These are phyloP conservation scores for Manihot esculenta DNA, from an alignment of 441 rosid genomes.

Conservation along the genomic window DNA sequence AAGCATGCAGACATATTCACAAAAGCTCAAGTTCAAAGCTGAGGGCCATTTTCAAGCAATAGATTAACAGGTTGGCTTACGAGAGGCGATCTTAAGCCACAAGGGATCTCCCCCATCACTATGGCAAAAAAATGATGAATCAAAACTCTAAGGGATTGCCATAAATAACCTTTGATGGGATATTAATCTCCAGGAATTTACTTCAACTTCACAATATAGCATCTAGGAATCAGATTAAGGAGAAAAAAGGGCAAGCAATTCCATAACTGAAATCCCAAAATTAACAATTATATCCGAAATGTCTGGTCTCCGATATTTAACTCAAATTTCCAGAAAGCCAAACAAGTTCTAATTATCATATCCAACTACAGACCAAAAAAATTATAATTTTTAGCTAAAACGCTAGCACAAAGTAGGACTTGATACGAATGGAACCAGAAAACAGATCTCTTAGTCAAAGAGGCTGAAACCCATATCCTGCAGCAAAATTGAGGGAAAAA, in stretches of 20 bases:
- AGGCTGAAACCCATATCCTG: slow-evolving; percentile 74
- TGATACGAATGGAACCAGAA: background rate
- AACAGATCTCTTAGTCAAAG: slow-evolving; percentile 37
- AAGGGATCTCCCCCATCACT: too few relatives aligned
- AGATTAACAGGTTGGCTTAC: too few relatives aligned
- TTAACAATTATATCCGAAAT: slow-evolving; percentile 15
- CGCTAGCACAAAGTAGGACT: slow-evolving; percentile 10
- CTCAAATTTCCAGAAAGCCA: slow-evolving; percentile 26
- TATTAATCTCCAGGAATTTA: background rate
- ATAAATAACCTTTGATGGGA: too few relatives aligned
- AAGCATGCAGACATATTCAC: too few relatives aligned
- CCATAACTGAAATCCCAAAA: slow-evolving; percentile 10
- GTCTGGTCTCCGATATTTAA: slow-evolving; percentile 25
- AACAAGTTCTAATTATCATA: slow-evolving; percentile 23
- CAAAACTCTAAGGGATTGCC: too few relatives aligned
- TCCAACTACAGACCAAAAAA: slow-evolving; percentile 31
- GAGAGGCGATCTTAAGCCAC: too few relatives aligned
- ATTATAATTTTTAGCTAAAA: slow-evolving; percentile 21
- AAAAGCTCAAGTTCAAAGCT: too few relatives aligned
- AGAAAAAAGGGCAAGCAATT: background rate
- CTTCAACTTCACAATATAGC: background rate
- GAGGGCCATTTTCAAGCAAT: too few relatives aligned
- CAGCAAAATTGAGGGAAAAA: slow-evolving; percentile 16
- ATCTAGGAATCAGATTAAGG: background rate
- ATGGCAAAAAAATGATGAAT: too few relatives aligned